phyloP scores from a whole-genome alignment of 1,139 yeast genomes.

The Williopsis jadinii region DNA sequence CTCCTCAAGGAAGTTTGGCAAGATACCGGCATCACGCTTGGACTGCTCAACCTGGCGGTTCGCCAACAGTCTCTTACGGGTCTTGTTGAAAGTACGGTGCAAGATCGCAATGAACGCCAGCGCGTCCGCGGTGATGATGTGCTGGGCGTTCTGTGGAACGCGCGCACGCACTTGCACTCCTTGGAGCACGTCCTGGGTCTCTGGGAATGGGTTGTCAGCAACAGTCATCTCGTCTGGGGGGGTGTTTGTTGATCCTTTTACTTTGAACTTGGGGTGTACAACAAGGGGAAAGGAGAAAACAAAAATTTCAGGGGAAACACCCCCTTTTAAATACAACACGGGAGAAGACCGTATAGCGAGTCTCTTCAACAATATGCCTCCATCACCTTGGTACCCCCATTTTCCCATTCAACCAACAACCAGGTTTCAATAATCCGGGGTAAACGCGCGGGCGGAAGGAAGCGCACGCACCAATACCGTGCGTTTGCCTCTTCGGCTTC shows the following conservation, averaged over 20 bases:
- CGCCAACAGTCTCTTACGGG: conserved; percentile 52
- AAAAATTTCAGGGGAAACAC: too few species aligned
- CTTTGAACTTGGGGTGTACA: neutral
- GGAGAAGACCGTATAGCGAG: too few species aligned
- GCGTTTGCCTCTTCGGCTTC: too few species aligned
- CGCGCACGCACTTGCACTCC: conserved; percentile 51
- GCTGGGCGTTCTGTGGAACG: conserved; percentile 43
- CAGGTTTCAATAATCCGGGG: neutral
- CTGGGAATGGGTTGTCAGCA: conserved; percentile 41
- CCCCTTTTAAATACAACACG: too few species aligned
- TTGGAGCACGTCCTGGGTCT: conserved; percentile 39
- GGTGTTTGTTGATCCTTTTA: conserved; percentile 1
- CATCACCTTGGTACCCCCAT: neutral
- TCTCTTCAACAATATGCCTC: too few species aligned
- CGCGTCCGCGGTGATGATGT: conserved; percentile 62
- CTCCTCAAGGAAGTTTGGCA: conserved; percentile 71
- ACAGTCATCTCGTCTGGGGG: too few species aligned
- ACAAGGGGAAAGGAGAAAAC: too few species aligned
- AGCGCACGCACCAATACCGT: neutral
- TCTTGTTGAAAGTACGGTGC: conserved; percentile 62
- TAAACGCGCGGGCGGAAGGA: neutral
- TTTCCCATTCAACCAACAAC: neutral
- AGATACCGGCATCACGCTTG: conserved; percentile 57
- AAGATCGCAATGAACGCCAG: conserved; percentile 66
- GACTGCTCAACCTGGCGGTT: conserved; percentile 55